phyloP scores from a whole-genome alignment of 768 basidiomycete species.

The Suillus bovinus region DNA sequence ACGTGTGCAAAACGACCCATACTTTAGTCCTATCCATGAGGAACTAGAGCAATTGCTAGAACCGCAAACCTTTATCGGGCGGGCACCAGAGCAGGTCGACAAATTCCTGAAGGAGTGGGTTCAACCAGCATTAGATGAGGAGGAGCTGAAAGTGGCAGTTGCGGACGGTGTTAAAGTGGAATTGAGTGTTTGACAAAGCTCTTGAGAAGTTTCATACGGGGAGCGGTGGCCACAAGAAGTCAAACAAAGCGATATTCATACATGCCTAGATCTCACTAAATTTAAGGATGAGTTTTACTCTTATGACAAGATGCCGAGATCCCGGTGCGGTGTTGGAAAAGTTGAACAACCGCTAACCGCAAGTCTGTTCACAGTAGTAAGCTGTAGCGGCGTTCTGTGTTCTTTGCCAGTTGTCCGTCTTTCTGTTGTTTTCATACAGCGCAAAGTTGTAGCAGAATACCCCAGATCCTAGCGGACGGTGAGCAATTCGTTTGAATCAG shows the following conservation, averaged over 20 bases:
- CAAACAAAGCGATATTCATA: not conserved
- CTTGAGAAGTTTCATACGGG: constrained; percentile 4
- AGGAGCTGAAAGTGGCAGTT: constrained; percentile 56
- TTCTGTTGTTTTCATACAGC: not conserved
- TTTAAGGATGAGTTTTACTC: not conserved
- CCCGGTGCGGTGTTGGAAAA: constrained; percentile 19
- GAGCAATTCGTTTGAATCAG: not conserved
- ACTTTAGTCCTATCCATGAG: constrained; percentile 85
- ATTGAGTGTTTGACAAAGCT: constrained; percentile 49
- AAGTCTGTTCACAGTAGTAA: not conserved
- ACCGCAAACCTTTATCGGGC: constrained; percentile 86
- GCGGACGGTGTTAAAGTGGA: constrained; percentile 58
- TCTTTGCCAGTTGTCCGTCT: not conserved
- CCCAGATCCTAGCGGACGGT: constrained; percentile 2
- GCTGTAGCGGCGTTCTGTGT: not conserved
- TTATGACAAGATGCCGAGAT: constrained; percentile 3
- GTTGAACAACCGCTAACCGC: constrained; percentile 19
- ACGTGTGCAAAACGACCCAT: constrained; percentile 75
- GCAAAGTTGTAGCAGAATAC: not conserved
- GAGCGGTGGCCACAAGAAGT: constrained; percentile 2
- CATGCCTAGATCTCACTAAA: not conserved
- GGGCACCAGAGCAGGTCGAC: constrained; percentile 95
- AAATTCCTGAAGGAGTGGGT: constrained; percentile 88
- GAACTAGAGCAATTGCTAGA: constrained; percentile 81
- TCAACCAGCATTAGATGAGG: constrained; percentile 67